These are phyloP conservation scores for Spencermartinsiella europaea DNA, from an alignment of 805 yeast species.

Conservation along the genomic window DNA sequence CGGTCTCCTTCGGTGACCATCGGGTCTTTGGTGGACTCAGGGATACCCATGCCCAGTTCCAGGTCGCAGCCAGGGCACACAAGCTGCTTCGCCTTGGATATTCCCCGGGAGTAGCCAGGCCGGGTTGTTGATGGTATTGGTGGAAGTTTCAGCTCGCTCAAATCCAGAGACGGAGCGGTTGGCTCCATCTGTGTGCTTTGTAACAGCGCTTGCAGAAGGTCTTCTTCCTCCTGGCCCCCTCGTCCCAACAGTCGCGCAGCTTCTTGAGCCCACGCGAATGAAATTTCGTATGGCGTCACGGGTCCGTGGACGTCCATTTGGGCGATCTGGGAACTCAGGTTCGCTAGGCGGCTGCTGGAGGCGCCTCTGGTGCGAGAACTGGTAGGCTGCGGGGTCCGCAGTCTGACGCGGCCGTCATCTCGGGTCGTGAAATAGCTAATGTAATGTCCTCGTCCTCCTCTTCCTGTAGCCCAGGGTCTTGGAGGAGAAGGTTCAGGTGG, in stretches of 20 bases:
- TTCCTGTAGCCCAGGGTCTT: background rate
- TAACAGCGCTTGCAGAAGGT: background rate
- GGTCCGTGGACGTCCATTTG: background rate
- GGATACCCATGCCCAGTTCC: constrained; percentile 66
- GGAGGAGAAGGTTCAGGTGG: background rate
- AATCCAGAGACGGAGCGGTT: background rate
- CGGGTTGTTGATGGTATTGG: background rate
- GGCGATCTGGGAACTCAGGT: background rate
- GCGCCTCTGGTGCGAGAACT: too few species aligned
- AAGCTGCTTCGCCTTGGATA: constrained; percentile 36
- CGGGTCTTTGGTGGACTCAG: background rate
- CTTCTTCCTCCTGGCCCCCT: background rate
- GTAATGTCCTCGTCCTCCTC: background rate
- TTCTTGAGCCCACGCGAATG: background rate
- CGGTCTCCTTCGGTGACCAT: constrained; percentile 47
- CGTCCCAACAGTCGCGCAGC: too few species aligned
- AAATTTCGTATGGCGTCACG: too few species aligned
- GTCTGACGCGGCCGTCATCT: background rate
- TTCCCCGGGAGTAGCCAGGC: constrained; percentile 24
- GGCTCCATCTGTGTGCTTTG: background rate
- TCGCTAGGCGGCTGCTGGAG: too few species aligned
- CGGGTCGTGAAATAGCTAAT: background rate
- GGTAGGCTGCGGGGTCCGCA: background rate
- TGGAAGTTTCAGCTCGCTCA: background rate
- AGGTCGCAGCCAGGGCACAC: constrained; percentile 69